Evolutionary conservation across 192 early-diverging fungal genomes (phyloP), one percentile per base, ranked within the genome.

Genomic region (Coemansia sp.): DNA sequence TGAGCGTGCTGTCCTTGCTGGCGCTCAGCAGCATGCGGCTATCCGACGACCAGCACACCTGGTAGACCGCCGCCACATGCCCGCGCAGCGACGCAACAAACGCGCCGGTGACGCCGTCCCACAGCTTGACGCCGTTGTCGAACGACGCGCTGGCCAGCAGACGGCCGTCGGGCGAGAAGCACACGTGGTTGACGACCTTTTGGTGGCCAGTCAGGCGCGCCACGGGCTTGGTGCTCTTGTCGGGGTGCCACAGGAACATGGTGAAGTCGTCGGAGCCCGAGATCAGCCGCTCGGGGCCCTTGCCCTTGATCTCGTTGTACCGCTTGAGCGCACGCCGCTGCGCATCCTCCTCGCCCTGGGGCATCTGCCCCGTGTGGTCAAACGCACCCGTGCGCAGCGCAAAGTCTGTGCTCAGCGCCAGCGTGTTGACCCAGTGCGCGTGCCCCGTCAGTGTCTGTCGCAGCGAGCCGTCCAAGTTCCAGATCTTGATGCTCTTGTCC

Each of bases 181-280:
- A 80, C 11, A 95, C 87, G 64, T 94, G 90, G 64, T 94, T 96
- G 46, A 98, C 93, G 7, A 91, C 80, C 61, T 97, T 93, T 73
- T 96, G 93, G 67, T 99, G 96, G 18, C 93, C 95, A 2, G 85
- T 89, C 81, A 95, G 78, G 15, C 92, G 78, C 53, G 85, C 80
- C 5, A 90, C 58, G 0, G 91, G 80, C 68, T 97, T 95, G 60
- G 86, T 93, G 59, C 78, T 83, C 28, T 72, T 69, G 6, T 71
- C 63, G 4, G 91, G 91, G 44, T 94, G 90, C 96, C 96, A 99
- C 53, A 97, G 75, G 55, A 90, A 92, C 81, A 99, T 88, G 56
- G 96, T 99, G 53, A 93, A 96, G 76, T 99, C 96, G 67, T 97
- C 94, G 13, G 92, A 95, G 15, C 93, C 91, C 4, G 91, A 93